Evolutionary conservation across 1,284 basidiomycete genomes (phyloP), one percentile per base, ranked within the genome.

Genomic region (Coniferiporia sulphurascens): DNA sequence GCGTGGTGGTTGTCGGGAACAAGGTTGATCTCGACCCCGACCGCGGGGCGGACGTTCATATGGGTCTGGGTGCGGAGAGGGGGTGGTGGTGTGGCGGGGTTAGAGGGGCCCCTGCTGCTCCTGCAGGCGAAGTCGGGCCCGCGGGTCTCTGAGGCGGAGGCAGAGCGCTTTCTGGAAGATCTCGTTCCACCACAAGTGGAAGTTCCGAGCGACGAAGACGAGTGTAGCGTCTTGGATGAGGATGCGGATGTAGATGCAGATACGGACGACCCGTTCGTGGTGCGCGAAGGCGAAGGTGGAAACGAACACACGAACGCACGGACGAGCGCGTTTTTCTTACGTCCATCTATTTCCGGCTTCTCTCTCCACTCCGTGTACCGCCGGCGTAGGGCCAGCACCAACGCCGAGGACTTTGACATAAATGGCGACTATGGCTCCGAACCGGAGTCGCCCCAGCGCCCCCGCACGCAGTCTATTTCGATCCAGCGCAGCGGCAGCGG

Each of bases 1-100:
- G 87, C 65, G 85, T 83, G 61, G 81, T 87, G 7, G 78, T 91
- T 7, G 89, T 93, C 1, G 91, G 90, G 54, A 91, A 91, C 72
- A 93, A 93, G 75, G 76, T 80, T 4, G 90, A 93, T 69, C 68
- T 89, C 3, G 64, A 27, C 27, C 27, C 27, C 27, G 27, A 27
- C 27, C 27, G 27, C 27, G 27, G 68, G 6, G 59, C 62, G 27
- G 62, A 61, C 53, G 68, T 38, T 53, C 65, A 59, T 19, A 48
- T 43, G 21, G 52, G 54, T 19, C 45, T 43, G 21, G 52, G 54
- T 34, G 27, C 48, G 41, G 46, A 54, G 48, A 36, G 62, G 64
- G 38, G n/a, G n/a, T 55, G 48, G 22, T 15, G 35, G 49, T n/a
- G 49, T 10, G 22, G 49, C 17, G 49, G 15, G 17, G 15, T n/a